Evolutionary conservation across 2,329 filamentous ascomycete genomes (phyloP).

Genomic region (Bipolaris gigantea): DNA sequence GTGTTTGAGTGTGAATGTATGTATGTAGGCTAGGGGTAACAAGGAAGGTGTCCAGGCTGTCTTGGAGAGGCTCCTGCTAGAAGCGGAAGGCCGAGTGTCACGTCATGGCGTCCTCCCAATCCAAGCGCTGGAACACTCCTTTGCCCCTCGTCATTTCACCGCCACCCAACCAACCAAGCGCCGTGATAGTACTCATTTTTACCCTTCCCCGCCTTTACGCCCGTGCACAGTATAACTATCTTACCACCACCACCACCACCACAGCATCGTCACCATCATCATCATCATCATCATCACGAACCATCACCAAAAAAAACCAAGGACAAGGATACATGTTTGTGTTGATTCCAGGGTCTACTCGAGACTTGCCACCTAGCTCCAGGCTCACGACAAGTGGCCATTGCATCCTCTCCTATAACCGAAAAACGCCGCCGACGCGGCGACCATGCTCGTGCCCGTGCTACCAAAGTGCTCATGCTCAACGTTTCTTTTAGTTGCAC

Average conservation of each 20-base stretch:
- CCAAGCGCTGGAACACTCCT: not conserved
- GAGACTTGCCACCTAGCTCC: conserved; percentile 14
- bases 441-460: conserved; percentile 9
- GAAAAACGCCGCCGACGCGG: conserved; percentile 2
- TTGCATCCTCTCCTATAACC: not conserved
- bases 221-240: not conserved
- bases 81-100: conserved; percentile 11
- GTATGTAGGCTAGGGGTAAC: conserved; percentile 1
- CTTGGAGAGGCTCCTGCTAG: conserved; percentile 5
- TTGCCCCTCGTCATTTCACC: not conserved
- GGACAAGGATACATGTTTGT: not conserved
- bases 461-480: conserved; percentile 11
- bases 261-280: not conserved
- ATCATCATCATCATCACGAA: no score
- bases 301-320: not conserved
- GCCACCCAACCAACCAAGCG: not conserved
- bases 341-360: conserved; percentile 1
- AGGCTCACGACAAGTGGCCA: conserved; percentile 16
- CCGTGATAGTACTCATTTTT: no score
- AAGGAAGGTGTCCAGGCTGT: conserved; percentile 8
- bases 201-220: no score
- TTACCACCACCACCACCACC: not conserved
- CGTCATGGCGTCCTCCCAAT: conserved; percentile 9
- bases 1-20: not conserved
- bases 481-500: conserved; percentile 24